Conservation (phyloP, 2,329 filamentous ascomycete species). For the Stachybotrys echinatus region DNA sequence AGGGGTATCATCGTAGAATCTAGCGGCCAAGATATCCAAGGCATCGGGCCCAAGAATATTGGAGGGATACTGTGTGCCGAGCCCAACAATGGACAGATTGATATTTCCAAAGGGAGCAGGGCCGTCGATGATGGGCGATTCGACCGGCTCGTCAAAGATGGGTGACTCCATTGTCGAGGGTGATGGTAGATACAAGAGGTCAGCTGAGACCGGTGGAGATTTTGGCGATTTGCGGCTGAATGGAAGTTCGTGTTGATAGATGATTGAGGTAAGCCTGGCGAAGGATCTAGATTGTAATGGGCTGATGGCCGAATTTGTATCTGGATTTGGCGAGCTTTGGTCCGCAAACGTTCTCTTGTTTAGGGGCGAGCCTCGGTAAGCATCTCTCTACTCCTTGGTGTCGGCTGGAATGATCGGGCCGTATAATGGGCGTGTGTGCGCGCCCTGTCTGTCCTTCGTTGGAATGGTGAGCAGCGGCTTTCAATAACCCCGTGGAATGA, state of each 20-base stretch:
- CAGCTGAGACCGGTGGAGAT: too few relatives aligned
- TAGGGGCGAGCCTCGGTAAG: too few relatives aligned
- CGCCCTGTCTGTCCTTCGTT: not conserved
- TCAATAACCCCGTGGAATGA: not conserved
- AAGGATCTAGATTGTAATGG: too few relatives aligned
- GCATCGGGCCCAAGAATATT: not conserved
- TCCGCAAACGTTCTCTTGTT: too few relatives aligned
- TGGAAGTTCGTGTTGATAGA: too few relatives aligned
- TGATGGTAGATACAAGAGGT: not conserved
- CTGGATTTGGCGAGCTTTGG: too few relatives aligned
- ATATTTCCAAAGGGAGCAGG: not conserved
- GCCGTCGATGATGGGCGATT: not conserved
- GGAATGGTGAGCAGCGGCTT: not conserved
- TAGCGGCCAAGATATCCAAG: not conserved
- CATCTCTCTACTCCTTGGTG: too few relatives aligned
- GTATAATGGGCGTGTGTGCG: not conserved
- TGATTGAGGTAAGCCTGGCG: too few relatives aligned
- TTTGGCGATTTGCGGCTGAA: too few relatives aligned
- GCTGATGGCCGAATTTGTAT: too few relatives aligned
- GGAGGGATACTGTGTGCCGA: not conserved
- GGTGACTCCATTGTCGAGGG: not conserved
- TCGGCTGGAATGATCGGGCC: not conserved
- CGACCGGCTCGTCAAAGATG: not conserved
- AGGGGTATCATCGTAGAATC: not conserved
- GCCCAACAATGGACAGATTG: not conserved